Base-by-base conservation (phyloP, 768 basidiomycete genomes). In the Mycena vulgaris region DNA sequence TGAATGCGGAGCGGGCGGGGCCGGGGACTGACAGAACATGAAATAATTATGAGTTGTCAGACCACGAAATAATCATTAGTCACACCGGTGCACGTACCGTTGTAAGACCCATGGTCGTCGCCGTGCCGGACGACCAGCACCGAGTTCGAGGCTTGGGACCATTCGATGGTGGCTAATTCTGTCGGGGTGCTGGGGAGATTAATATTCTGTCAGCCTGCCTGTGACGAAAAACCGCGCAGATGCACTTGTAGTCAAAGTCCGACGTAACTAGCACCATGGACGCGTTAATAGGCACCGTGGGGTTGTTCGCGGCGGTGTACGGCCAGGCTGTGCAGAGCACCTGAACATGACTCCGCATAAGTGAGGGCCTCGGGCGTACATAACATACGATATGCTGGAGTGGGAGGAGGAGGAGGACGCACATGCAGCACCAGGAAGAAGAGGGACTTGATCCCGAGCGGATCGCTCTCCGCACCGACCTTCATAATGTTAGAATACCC, bases 51-150 rank as follows among this genome's bases (percentile, higher is more conserved):
- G n/a, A 47, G 45, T 59, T 30, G 23, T 37, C 47, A 62, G 61
- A 25, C 2, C n/a, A 63, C 33, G 60, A 62, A 62, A 52, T 39
- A 58, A 58, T 58, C 21, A 42, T 39, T 23, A 60, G 37, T 42
- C 23, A 25, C 58, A 28, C 25, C 58, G 30, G 11, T n/a, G n/a
- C n/a, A 45, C 63, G 63, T 31, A 65, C 63, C 53, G 42, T 57
- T 57, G 31, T 57, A 56, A 4, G 63, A 45, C 17, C 85, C 4
- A 82, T 85, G 56, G 67, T 61, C 61, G 33, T 69, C 68, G n/a
- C 68, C 67, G 49, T 68, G 67, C 39, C 67, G 59, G 25, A 63
- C 67, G 10, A 63, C 61, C 33, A 66, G 58, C 47, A 61, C 52
- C n/a, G 63, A 60, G 64, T 70, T 70, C 13, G 31, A 33, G 53